Evolutionary conservation across 75 land plant species (phyloP), one percentile per base, ranked within the genome.

Genomic region (Picea sitchensis): DNA sequence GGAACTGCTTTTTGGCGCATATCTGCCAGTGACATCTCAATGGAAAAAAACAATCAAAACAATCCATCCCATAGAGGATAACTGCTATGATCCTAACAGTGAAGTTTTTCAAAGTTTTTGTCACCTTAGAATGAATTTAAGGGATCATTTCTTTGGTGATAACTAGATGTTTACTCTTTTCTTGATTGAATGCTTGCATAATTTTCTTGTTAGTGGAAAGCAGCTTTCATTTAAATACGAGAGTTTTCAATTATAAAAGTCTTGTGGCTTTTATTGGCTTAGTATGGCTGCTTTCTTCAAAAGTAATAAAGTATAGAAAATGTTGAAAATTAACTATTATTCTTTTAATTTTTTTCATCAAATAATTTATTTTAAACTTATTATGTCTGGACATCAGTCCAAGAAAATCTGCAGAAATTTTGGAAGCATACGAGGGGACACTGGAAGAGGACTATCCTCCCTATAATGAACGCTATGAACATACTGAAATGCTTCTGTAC

Each of bases 381-480:
- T 67, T 67, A 67, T 67, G 71, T 67, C n/a, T 67, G 41, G 34
- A 3, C 47, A 18, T 44, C 44, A 87, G 88, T 30, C 84, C 89
- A 58, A 34, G 30, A 34, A 82, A 87, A 78, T 84, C 89, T 75
- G 89, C 83, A 3, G 73, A 95, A 65, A 90, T 96, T 58, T 77
- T 96, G 68, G 92, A 94, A 82, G 99, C 99, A 15, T 96, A 91
- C 85, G 99, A 96, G 82, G 95, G 98, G 77, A 96, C 99, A 8
- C 83, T 96, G 44, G 99, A 96, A 83, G 99, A 96, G 81, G 99
- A 94, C 77, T 92, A 87, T 78, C 98, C 99, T 47, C 98, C 99
- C 11, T 93, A 92, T 8, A 96, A 85, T 90, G 99, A 96, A 79
- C 88, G 99, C 5, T 91, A 87, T 86, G 99, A 96, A 80, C 99